Percentiles rank a stretch among this genome's conserved stretches.
Evolutionary conservation across 176 grass and related monocot species (phyloP).

Genomic region (Raddia guianensis): DNA sequence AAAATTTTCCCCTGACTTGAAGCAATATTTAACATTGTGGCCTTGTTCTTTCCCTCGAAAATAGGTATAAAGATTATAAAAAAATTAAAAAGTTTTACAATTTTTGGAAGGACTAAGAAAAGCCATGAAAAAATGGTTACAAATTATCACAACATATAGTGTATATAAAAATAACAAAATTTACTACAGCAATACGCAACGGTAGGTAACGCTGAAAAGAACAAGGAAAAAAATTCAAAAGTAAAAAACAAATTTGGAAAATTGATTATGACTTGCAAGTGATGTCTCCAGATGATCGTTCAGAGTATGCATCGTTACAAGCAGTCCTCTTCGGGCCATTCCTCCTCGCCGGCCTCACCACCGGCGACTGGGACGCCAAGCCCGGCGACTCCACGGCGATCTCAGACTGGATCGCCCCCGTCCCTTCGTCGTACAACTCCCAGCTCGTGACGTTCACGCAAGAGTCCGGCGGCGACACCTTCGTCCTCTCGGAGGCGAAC

Average conservation of each 20-base stretch:
- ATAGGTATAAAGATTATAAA: no score
- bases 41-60: no score
- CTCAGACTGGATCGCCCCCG: slow-evolving; percentile 72
- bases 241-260: no score
- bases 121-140: no score
- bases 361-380: slow-evolving; percentile 70
- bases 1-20: background rate
- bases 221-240: no score
- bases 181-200: no score
- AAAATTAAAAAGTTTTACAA: no score
- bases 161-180: no score
- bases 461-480: slow-evolving; percentile 33
- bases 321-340: slow-evolving; percentile 85
- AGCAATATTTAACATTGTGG: no score
- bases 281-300: slow-evolving; percentile 69
- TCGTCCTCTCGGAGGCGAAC: slow-evolving; percentile 65
- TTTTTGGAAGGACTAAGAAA: no score
- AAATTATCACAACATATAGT: no score
- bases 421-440: slow-evolving; percentile 64
- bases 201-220: no score
- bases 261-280: background rate
- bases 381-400: slow-evolving; percentile 40
- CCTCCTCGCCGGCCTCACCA: slow-evolving; percentile 83
- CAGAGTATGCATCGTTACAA: slow-evolving; percentile 60
- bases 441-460: slow-evolving; percentile 67